Evolutionary conservation across 2,329 filamentous ascomycete genomes (phyloP).

Genomic region (Thelonectria discophora): DNA sequence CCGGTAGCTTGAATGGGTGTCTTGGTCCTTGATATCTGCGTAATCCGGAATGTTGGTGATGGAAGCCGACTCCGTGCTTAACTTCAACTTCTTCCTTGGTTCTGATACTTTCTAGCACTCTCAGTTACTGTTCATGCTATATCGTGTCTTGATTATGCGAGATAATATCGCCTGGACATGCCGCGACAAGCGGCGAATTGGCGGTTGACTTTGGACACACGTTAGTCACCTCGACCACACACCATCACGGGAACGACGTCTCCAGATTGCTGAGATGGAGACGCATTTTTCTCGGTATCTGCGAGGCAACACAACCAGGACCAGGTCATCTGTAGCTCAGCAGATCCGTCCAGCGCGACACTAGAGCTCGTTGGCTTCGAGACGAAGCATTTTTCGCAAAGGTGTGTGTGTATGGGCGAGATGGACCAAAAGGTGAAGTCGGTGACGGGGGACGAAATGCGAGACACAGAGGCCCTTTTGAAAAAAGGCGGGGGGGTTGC

Average conservation of each 20-base stretch:
- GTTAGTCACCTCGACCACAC: too few relatives aligned
- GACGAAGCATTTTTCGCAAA: neutral
- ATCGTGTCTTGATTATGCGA: neutral
- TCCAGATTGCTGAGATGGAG: too few relatives aligned
- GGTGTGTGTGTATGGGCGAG: neutral
- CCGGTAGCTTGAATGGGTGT: too few relatives aligned
- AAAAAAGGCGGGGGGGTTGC: neutral
- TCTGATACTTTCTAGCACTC: too few relatives aligned
- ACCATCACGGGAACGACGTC: too few relatives aligned
- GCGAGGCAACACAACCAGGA: neutral
- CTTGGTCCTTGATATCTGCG: too few relatives aligned
- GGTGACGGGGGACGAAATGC: neutral
- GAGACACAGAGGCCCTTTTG: neutral
- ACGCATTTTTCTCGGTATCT: neutral
- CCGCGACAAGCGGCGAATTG: neutral
- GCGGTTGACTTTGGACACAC: neutral
- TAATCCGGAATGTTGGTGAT: too few relatives aligned
- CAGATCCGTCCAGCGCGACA: neutral
- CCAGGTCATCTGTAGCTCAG: neutral
- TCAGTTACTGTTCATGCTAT: too few relatives aligned
- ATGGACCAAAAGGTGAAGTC: neutral
- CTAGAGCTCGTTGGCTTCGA: neutral
- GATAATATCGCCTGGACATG: too few relatives aligned
- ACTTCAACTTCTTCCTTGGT: too few relatives aligned
- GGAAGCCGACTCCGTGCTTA: too few relatives aligned